Base-by-base conservation (phyloP, 192 early-diverging fungal species). In the Podila clonocystis region DNA sequence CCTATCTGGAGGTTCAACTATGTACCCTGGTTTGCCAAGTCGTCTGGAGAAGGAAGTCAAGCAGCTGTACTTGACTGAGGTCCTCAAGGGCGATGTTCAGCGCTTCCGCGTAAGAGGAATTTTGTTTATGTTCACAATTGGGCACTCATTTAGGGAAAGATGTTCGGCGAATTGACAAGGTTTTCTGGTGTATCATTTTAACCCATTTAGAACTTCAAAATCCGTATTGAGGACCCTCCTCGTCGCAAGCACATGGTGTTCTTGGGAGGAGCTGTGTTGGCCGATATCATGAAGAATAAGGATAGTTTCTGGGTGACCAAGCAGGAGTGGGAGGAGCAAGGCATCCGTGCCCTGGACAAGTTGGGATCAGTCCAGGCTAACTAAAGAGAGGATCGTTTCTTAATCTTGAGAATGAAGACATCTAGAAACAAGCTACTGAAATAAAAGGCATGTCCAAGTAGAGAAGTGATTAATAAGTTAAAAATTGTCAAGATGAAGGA, bases 161-260 rank as follows among this genome's bases (percentile, higher is more conserved):
- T 28, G 28, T 9, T 49, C 36, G 33, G 20, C n/a, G 24, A 52
- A 34, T 0, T 50, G 17, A 49, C 13, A 33, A 33, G 9, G 62
- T 52, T 66, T 15, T 41, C 67, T 34, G 34, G 15, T 15, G 22
- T 63, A 28, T 29, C 38, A 5, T 5, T 26, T 24, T 22, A 8
- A 15, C 41, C 8, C 41, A 15, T 45, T 45, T 70, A 97, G 94
- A 99, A 95, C 89, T 95, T 99, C 89, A 98, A 99, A 85, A 91
- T 99, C 62, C 89, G 95, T 63, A 97, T 99, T 70, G 96, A 97
- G 82, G 98, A 99, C 79, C 98, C 97, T 63, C 98, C 98, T 38
- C 89, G 95, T 80, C 94, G 98, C 83, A 98, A 95, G 83, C 97
- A 99, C 82, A 96, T 97, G 93, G 98, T 99, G 19, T 99, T 98